phyloP scores from a whole-genome alignment of 345 rosid genomes.

The Salix arbutifolia region DNA sequence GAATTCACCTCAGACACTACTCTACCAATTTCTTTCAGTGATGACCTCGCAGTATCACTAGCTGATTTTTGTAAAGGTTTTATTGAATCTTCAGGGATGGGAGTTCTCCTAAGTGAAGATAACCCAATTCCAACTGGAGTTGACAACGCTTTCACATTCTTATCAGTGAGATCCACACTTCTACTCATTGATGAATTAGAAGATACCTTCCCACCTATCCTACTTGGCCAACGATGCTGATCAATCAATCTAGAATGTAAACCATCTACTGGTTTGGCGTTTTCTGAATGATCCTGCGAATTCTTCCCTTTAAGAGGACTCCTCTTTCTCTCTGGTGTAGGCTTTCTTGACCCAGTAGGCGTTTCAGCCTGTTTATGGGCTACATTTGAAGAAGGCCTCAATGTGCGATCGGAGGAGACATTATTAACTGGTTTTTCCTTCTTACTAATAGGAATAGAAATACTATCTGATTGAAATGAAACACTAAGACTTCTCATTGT shows the following conservation, averaged over 20 bases:
- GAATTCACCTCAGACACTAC: slow-evolving; percentile 41
- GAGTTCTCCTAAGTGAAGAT: slow-evolving; percentile 48
- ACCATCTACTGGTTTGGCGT: slow-evolving; percentile 79
- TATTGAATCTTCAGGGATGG: slow-evolving; percentile 33
- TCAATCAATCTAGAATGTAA: slow-evolving; percentile 66
- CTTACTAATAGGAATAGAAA: slow-evolving; percentile 76
- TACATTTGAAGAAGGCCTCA: slow-evolving; percentile 83
- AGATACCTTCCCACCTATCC: slow-evolving; percentile 57
- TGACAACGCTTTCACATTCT: slow-evolving; percentile 37
- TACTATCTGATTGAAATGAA: slow-evolving; percentile 85
- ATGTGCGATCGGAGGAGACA: slow-evolving; percentile 59
- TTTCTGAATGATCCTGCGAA: slow-evolving; percentile 79
- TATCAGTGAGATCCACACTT: slow-evolving; percentile 62
- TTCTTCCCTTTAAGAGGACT: slow-evolving; percentile 83
- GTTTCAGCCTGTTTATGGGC: slow-evolving; percentile 59
- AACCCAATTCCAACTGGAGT: slow-evolving; percentile 43
- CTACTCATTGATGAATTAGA: slow-evolving; percentile 39
- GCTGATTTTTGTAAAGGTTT: slow-evolving; percentile 54
- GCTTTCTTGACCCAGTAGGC: slow-evolving; percentile 51
- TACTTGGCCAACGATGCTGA: slow-evolving; percentile 93
- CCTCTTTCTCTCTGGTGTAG: slow-evolving; percentile 73
- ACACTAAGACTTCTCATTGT: slow-evolving; percentile 97
- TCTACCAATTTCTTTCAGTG: slow-evolving; percentile 38
- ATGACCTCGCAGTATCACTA: slow-evolving; percentile 47
- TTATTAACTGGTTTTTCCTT: slow-evolving; percentile 66